A percentile compares a stretch with the other conserved stretches of the same genome.
phyloP scores from a whole-genome alignment of 306 rosid species.

The Bauhinia variegata region DNA sequence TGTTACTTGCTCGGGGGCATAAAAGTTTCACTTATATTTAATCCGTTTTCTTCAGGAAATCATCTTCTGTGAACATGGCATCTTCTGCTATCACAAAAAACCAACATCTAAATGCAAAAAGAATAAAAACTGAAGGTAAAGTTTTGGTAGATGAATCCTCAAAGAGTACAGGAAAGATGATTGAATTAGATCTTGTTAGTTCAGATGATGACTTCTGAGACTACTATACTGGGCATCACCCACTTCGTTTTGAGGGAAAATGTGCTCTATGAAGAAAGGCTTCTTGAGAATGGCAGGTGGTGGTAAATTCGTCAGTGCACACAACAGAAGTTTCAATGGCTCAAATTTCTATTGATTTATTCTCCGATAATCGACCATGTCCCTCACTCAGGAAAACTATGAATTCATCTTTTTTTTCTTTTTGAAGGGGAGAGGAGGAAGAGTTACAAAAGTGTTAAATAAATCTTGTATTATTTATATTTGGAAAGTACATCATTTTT shows the following conservation, averaged over 20 bases:
- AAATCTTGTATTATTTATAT: background rate
- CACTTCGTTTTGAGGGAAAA: background rate
- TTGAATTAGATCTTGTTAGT: slow-evolving; percentile 69
- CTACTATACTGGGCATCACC: slow-evolving; percentile 8
- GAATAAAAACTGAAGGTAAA: slow-evolving; percentile 51
- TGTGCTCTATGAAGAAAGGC: slow-evolving; percentile 8
- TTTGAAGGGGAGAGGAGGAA: background rate
- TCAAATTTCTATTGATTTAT: background rate
- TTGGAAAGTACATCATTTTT: background rate
- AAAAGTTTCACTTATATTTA: slow-evolving; percentile 22
- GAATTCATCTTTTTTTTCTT: background rate
- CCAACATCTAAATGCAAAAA: slow-evolving; percentile 52
- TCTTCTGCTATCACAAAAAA: slow-evolving; percentile 41
- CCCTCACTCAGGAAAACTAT: background rate
- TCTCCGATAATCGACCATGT: background rate
- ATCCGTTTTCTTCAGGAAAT: slow-evolving; percentile 60
- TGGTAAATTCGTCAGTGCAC: slow-evolving; percentile 7
- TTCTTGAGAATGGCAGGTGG: slow-evolving; percentile 18
- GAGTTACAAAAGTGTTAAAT: background rate
- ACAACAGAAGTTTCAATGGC: slow-evolving; percentile 5
- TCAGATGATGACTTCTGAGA: slow-evolving; percentile 75
- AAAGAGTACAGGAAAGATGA: slow-evolving; percentile 61
- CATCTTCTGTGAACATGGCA: slow-evolving; percentile 44
- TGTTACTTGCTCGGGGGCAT: slow-evolving; percentile 7
- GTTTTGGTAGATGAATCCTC: slow-evolving; percentile 45